Evolutionary conservation across 208 protist species (phyloP), one percentile per base, ranked within the genome.

Genomic region (Leishmania mexicana): DNA sequence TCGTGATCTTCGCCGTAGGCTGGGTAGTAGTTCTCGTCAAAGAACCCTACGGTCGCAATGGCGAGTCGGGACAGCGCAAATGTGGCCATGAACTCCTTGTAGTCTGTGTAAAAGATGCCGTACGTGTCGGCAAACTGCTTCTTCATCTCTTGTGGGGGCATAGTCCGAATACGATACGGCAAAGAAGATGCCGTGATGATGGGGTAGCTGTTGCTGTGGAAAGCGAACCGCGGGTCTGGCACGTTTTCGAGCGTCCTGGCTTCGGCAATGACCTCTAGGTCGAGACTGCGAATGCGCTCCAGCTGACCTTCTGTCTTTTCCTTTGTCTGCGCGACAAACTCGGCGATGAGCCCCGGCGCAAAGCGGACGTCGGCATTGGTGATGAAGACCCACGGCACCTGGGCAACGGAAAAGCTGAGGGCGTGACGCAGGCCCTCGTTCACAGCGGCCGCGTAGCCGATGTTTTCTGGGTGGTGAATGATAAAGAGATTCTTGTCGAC

Each of bases 1-100:
- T 92, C 88, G 79, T 85, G 65, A 74, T 94, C 90, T 73, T 94
- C 90, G 31, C 87, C 84, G 76, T 92, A 92, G 35, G 81, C 78
- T 0, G 90, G 90, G 78, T 87, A 94, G 67, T 82, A 90, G 78
- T 94, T 94, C 67, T 94, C 88, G 68, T 94, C 90, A 19, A 90
- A 87, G 35, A 89, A 81, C 1, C 88, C 90, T 5, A 88, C 88
- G 1, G 85, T 89, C 7, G 73, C 84, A 17, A 94, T 65, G n/a
- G 78, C 54, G 19, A 92, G 83, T 11, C 88, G 90, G 21, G 88
- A 84, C 24, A 90, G 40, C 28, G 77, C 83, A 60, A 90, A 90
- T 3, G 81, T 64, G 40, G 81, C 81, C 83, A 90, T 82, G 72
- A 77, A 81, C 11, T n/a, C 21, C 10, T 47, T 54, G 47, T 40